These are phyloP conservation scores for Gossypium lobatum DNA, from an alignment of 441 rosid species.

Conservation along the genomic window DNA sequence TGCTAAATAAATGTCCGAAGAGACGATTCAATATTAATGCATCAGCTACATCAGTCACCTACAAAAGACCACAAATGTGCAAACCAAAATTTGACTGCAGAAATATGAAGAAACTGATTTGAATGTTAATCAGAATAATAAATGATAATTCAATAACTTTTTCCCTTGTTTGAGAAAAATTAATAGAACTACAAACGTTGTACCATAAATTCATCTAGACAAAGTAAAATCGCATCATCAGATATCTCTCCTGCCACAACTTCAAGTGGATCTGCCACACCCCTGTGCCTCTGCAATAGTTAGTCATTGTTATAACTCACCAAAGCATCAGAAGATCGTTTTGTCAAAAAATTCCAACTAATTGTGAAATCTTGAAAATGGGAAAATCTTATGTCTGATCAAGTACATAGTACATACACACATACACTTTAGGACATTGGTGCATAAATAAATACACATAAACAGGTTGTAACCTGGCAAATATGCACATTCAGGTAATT, in stretches of 20 bases:
- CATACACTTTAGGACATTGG: neutral
- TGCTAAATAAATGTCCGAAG: slow-evolving; percentile 65
- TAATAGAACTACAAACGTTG: slow-evolving; percentile 1
- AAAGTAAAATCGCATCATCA: slow-evolving; percentile 80
- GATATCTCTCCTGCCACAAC: slow-evolving; percentile 95
- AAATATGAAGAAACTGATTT: neutral
- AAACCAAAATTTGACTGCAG: neutral
- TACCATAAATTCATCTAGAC: slow-evolving; percentile 98
- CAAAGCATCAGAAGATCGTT: neutral
- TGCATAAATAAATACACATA: neutral
- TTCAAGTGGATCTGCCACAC: slow-evolving; percentile 96
- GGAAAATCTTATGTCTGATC: neutral
- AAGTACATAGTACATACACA: neutral
- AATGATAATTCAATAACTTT: neutral
- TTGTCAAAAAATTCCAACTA: neutral
- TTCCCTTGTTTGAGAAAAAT: neutral
- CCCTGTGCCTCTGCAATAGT: slow-evolving; percentile 73
- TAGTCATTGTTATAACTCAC: slow-evolving; percentile 8
- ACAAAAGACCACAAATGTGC: slow-evolving; percentile 16
- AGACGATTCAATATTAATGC: slow-evolving; percentile 90
- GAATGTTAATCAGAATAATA: neutral
- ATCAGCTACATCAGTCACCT: slow-evolving; percentile 86
- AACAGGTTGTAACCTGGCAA: neutral
- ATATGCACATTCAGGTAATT: neutral
- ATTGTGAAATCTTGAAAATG: slow-evolving; percentile 1